A percentile compares a stretch with the other conserved stretches of the same genome.
Conservation (phyloP, 2,329 filamentous ascomycete species). For the Exophiala mesophila region DNA sequence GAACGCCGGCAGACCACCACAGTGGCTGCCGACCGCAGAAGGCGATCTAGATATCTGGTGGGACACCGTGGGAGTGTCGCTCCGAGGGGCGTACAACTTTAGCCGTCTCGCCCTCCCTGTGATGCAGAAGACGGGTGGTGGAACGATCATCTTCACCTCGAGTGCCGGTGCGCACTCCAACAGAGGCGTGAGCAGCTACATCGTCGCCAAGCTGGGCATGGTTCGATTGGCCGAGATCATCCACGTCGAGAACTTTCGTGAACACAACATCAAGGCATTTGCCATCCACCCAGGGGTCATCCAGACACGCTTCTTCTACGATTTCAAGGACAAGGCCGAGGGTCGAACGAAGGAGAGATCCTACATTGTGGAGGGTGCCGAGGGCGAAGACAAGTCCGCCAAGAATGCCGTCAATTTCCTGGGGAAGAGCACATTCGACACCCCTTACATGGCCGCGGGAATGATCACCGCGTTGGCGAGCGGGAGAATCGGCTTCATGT, state of each 20-base stretch:
- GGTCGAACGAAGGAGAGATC: slow-evolving; percentile 4
- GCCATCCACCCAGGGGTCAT: slow-evolving; percentile 23
- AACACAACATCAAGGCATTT: slow-evolving; percentile 18
- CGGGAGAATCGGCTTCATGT: slow-evolving; percentile 7
- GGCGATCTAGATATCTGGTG: slow-evolving; percentile 21
- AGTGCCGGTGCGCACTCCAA: slow-evolving; percentile 20
- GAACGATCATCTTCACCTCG: slow-evolving; percentile 22
- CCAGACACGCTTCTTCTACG: slow-evolving; percentile 21
- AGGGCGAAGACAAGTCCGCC: slow-evolving; percentile 9
- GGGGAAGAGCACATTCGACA: slow-evolving; percentile 3
- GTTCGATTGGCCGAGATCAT: slow-evolving; percentile 21
- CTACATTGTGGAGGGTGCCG: slow-evolving; percentile 1
- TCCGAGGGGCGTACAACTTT: slow-evolving; percentile 23
- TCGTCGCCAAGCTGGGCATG: slow-evolving; percentile 20
- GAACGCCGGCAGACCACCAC: slow-evolving; percentile 35
- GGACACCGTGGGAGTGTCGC: slow-evolving; percentile 20
- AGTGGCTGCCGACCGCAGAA: slow-evolving; percentile 20
- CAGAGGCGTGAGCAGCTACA: slow-evolving; percentile 21
- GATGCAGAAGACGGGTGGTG: slow-evolving; percentile 19
- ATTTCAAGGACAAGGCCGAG: slow-evolving; percentile 21
- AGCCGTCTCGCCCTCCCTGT: slow-evolving; percentile 17
- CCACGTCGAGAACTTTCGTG: slow-evolving; percentile 22
- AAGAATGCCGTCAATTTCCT: slow-evolving; percentile 3
- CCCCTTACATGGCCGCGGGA: slow-evolving; percentile 11
- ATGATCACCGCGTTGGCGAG: slow-evolving; percentile 6